Evolutionary conservation across 176 grass and related monocot species (phyloP), one percentile per base, ranked within the genome.

Genomic region (Phyllostachys edulis): DNA sequence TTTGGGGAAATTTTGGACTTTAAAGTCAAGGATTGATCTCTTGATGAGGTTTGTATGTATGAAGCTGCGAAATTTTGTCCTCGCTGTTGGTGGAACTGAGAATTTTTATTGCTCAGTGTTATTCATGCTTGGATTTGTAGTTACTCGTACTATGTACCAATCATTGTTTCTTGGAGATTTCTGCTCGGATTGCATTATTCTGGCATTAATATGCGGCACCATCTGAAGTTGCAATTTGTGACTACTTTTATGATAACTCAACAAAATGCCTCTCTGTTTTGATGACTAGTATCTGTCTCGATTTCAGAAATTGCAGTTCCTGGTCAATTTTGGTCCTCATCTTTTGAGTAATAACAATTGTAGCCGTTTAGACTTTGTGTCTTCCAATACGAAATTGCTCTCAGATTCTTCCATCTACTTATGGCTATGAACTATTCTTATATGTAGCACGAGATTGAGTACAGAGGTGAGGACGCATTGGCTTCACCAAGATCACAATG

Each of bases 401-500:
- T 15, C 46, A 49, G 3, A 49, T 49, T 14, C 12, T 49, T 49
- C 18, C 67, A 69, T 69, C 20, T 27, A 49, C 42, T 46, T 40
- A 32, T 67, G 34, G 42, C 21, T 75, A 51, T 72, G 59, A 18
- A 46, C 29, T 66, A 8, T 71, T 79, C 27, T 4, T 50, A 17
- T 36, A 47, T 74, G 55, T 75, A 88, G 87, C 63, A 87, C 57
- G 81, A 78, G 42, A 71, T 88, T 24, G 79, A 40, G 29, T 36
- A 72, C 32, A 73, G 72, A 64, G 42, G 65, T 62, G 73, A 78
- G 37, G 55, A 78, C 55, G 74, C 65, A 34, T 23, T 55, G 40
- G n/a, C 16, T 51, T 71, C 86, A 8, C 80, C 80, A 71, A 83
- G 73, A 83, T 70, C 54, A 17, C 86, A 83, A 15, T 45, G 54